phyloP scores from a whole-genome alignment of 768 basidiomycete genomes.

The Polyporus arcularius region DNA sequence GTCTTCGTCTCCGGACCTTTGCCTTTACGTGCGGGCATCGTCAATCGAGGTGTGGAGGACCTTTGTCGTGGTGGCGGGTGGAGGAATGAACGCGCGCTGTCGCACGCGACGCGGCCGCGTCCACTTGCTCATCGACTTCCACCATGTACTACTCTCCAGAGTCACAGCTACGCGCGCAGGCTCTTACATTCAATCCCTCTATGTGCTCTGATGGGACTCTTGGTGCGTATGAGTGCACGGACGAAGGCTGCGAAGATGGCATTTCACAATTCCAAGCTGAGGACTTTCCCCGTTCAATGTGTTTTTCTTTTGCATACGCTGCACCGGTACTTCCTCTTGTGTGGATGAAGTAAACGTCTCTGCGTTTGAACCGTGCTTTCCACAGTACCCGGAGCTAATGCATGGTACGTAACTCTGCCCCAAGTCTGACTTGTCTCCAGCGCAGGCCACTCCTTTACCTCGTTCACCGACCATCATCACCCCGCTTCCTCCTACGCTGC shows the following conservation, averaged over 20 bases:
- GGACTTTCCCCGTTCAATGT: too few relatives aligned
- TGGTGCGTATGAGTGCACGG: too few relatives aligned
- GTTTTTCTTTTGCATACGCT: too few relatives aligned
- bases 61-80: background rate
- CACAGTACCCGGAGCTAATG: background rate
- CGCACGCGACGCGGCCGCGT: background rate
- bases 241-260: too few relatives aligned
- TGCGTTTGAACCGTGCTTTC: too few relatives aligned
- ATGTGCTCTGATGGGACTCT: too few relatives aligned
- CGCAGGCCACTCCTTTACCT: background rate
- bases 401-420: background rate
- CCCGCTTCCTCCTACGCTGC: background rate
- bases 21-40: constrained; percentile 13
- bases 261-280: too few relatives aligned
- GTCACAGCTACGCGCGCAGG: too few relatives aligned
- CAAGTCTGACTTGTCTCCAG: background rate
- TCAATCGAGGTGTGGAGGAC: background rate
- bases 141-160: background rate
- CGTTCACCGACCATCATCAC: background rate
- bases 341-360: too few relatives aligned
- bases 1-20: background rate
- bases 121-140: too few relatives aligned
- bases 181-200: too few relatives aligned
- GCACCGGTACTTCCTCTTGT: too few relatives aligned
- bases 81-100: background rate